Percentiles rank a stretch among this genome's conserved stretches.
Conservation (phyloP, 176 grass and related monocot species). For the Calamus simplicifolius region DNA sequence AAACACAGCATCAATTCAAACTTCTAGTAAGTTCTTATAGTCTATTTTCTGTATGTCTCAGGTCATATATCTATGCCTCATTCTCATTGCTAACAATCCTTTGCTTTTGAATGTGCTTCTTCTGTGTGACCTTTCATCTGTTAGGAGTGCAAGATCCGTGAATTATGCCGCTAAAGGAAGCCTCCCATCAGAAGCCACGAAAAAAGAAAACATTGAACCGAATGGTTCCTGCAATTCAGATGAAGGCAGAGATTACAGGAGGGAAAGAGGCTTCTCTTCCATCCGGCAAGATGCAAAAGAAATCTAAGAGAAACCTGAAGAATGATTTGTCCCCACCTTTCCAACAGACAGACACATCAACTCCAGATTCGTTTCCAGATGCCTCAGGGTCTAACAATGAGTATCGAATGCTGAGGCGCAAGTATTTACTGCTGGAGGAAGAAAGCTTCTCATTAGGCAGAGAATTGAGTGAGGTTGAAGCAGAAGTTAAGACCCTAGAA, state of each 20-base stretch:
- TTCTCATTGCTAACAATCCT: too few species aligned
- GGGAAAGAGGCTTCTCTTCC: conserved; percentile 20
- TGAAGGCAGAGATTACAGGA: conserved; percentile 32
- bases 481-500: conserved; percentile 43
- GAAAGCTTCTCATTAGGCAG: conserved; percentile 67
- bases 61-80: too few species aligned
- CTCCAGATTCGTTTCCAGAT: conserved; percentile 42
- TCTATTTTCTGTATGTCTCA: too few species aligned
- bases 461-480: conserved; percentile 43
- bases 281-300: conserved; percentile 26
- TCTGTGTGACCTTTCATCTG: not conserved
- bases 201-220: conserved; percentile 43
- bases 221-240: conserved; percentile 15
- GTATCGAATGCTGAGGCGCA: conserved; percentile 53
- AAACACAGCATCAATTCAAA: too few species aligned
- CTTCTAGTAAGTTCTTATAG: too few species aligned
- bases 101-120: too few species aligned
- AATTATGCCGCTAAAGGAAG: conserved; percentile 20
- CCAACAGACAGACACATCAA: conserved; percentile 27
- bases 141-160: conserved; percentile 47
- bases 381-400: conserved; percentile 43
- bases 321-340: conserved; percentile 13
- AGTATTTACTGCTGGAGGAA: conserved; percentile 82
- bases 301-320: conserved; percentile 41
- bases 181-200: conserved; percentile 30